Percentiles rank a stretch among this genome's conserved stretches.
phyloP scores from a whole-genome alignment of 2,329 filamentous ascomycete genomes.

The Fusarium lateritium region DNA sequence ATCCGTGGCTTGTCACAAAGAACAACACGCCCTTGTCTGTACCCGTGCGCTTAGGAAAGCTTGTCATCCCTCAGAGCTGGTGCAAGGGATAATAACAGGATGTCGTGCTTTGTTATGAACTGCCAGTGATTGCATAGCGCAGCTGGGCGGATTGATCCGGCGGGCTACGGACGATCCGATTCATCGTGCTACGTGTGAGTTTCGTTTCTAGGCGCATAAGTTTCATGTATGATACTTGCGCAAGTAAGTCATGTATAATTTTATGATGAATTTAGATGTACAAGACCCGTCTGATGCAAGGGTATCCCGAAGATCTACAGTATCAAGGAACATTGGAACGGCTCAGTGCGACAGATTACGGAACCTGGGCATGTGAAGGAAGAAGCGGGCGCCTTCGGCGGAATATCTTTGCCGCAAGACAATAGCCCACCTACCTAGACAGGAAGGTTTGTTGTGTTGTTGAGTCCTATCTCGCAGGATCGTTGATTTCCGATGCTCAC shows the following conservation, averaged over 20 bases:
- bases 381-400: slow-evolving; percentile 6
- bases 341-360: slow-evolving; percentile 14
- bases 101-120: slow-evolving; percentile 15
- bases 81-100: slow-evolving; percentile 15
- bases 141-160: slow-evolving; percentile 35
- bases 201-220: slow-evolving; percentile 21
- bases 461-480: slow-evolving; percentile 3
- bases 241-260: neutral
- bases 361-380: slow-evolving; percentile 3
- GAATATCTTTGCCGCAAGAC: slow-evolving; percentile 10
- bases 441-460: slow-evolving; percentile 23
- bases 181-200: slow-evolving; percentile 10
- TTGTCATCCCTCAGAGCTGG: slow-evolving; percentile 6
- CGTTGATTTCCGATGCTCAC: slow-evolving; percentile 3
- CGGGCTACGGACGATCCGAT: slow-evolving; percentile 29
- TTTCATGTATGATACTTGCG: slow-evolving; percentile 1
- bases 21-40: slow-evolving; percentile 4
- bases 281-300: slow-evolving; percentile 1
- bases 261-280: neutral
- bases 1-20: slow-evolving; percentile 12
- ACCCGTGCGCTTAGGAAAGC: slow-evolving; percentile 8
- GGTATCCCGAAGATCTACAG: slow-evolving; percentile 19
- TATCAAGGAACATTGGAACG: slow-evolving; percentile 3
- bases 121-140: slow-evolving; percentile 17
- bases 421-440: slow-evolving; percentile 6